These are phyloP conservation scores for Oxalis stricta DNA, from an alignment of 441 rosid species.

Conservation along the genomic window DNA sequence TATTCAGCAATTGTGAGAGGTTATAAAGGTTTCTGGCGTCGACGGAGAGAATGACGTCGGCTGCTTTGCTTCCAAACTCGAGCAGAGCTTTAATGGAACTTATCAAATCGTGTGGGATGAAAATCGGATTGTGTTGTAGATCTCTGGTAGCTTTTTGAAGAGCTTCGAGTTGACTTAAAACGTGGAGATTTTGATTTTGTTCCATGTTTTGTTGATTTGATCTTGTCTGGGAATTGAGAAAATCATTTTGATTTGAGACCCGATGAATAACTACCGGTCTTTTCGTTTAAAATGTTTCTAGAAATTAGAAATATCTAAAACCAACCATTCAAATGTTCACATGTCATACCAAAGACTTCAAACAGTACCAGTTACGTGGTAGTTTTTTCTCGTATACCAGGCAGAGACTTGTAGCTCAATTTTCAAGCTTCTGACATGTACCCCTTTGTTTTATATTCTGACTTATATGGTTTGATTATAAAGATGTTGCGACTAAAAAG, in stretches of 20 bases:
- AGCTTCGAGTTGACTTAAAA: constrained; percentile 12
- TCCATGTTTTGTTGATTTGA: constrained; percentile 9
- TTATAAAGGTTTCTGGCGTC: constrained; percentile 18
- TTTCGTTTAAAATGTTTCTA: no score
- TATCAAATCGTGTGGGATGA: constrained; percentile 15
- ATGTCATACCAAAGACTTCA: no score
- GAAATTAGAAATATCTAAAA: no score
- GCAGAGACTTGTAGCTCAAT: no score
- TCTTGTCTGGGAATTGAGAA: no score
- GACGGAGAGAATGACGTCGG: constrained; percentile 5
- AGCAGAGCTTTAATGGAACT: constrained; percentile 13
- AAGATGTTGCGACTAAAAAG: no score
- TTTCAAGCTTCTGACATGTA: no score
- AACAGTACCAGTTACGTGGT: no score
- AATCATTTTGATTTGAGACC: not conserved
- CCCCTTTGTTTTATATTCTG: no score
- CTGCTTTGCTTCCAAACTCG: constrained; percentile 11
- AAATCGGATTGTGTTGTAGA: constrained; percentile 25
- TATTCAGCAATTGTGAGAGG: constrained; percentile 17
- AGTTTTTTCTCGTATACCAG: no score
- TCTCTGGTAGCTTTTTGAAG: constrained; percentile 23
- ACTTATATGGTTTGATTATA: no score
- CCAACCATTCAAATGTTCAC: not conserved
- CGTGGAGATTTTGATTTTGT: not conserved
- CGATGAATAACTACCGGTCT: constrained; percentile 6